Evolutionary conservation across 2,329 filamentous ascomycete genomes (phyloP), one percentile per base, ranked within the genome.

Genomic region (Talaromyces amestolkiae): DNA sequence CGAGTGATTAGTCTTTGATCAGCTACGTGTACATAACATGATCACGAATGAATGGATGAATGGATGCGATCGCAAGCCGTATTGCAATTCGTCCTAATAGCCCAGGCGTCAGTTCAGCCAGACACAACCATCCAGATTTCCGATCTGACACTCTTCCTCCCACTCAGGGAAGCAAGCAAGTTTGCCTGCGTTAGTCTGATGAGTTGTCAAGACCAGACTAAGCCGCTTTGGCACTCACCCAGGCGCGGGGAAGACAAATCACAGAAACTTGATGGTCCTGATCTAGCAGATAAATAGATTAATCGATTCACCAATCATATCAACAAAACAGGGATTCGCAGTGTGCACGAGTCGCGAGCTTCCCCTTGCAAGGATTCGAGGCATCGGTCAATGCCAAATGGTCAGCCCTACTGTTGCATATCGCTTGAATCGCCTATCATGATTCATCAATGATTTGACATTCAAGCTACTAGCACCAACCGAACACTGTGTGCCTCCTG

Each of bases 201-300:
- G 53, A 56, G 53, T 56, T 56, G 53, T 56, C 53, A 24, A 56
- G 47, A 8, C 24, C 6, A 49, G 17, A 13, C 53, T 56, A 56
- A 56, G n/a, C 53, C 19, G n/a, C 13, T 37, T 37, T 39, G n/a
- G n/a, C 31, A 39, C 19, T n/a, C 33, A n/a, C 24, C 10, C 31
- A 22, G 53, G 53, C 53, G 33, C 49, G 49, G 49, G 49, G 49
- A 53, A 53, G 49, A 56, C 53, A 56, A 56, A 56, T 56, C 33
- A 56, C 13, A 37, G 6, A 10, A 9, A 31, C 24, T 15, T n/a
- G 24, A 51, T 51, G 24, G 49, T 53, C 24, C 24, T 31, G 49
- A 53, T 53, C 49, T 53, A 53, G 13, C 13, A 37, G 31, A 37
- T 56, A 37, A 37, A 35, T 56, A 56, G 31, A 56, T 39, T 56